These are phyloP conservation scores for Xylaria nigripes DNA, from an alignment of 495 filamentous ascomycete species.

Conservation along the genomic window DNA sequence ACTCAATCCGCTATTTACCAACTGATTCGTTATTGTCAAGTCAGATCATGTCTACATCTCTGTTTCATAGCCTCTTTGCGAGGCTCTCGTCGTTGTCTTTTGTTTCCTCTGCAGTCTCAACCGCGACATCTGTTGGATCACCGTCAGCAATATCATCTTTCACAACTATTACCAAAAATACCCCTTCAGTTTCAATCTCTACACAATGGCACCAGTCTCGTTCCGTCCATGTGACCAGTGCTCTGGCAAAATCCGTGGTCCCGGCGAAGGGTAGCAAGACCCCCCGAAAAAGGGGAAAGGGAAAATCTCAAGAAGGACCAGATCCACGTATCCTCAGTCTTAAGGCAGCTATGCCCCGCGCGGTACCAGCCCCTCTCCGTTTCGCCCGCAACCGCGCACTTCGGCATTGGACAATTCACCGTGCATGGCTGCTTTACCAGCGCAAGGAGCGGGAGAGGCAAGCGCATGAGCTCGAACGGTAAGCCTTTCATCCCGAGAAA, in stretches of 20 bases:
- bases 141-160: neutral
- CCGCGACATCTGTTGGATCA: neutral
- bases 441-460: conserved; percentile 51
- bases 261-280: conserved; percentile 2
- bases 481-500: neutral
- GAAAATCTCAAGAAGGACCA: conserved; percentile 7
- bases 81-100: conserved; percentile 9
- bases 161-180: neutral
- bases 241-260: neutral
- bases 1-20: neutral
- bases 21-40: neutral
- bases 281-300: conserved; percentile 2
- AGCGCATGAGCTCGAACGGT: conserved; percentile 56
- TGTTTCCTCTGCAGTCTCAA: neutral
- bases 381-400: conserved; percentile 81
- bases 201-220: conserved; percentile 3
- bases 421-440: conserved; percentile 75
- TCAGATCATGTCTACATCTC: conserved; percentile 15
- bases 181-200: neutral
- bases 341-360: conserved; percentile 23
- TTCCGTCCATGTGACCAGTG: conserved; percentile 13
- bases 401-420: conserved; percentile 98
- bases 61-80: conserved; percentile 18
- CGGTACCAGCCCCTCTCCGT: conserved; percentile 62
- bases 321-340: conserved; percentile 22